A percentile compares a stretch with the other conserved stretches of the same genome.
phyloP scores from a whole-genome alignment of 1,139 yeast genomes.

The Yamadazyma mexicana region DNA sequence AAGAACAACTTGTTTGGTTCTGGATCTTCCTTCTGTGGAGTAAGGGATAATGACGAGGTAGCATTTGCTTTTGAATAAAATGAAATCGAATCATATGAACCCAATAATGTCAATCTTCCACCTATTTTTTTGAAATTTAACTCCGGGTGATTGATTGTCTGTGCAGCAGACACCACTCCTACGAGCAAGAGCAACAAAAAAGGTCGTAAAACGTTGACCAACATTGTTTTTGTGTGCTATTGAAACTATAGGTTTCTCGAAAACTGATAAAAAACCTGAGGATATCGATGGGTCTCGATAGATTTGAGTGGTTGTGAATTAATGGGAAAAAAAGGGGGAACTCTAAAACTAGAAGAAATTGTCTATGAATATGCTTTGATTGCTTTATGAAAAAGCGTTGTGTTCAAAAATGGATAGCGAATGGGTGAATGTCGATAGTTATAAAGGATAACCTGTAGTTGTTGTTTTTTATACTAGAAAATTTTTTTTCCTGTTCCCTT shows the following conservation, averaged over 20 bases:
- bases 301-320: no score
- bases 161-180: neutral
- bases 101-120: constrained; percentile 58
- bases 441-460: no score
- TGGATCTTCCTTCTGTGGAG: constrained; percentile 4
- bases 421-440: no score
- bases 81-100: constrained; percentile 63
- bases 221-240: neutral
- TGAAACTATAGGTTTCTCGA: no score
- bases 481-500: neutral
- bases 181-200: neutral
- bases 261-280: no score
- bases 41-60: constrained; percentile 23
- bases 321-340: no score
- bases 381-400: no score
- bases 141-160: constrained; percentile 20
- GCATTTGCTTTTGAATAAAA: constrained; percentile 56
- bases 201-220: constrained; percentile 1
- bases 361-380: neutral
- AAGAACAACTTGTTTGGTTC: constrained; percentile 26
- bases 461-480: constrained; percentile 1
- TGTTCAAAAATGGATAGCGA: neutral
- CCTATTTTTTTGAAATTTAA: constrained; percentile 35
- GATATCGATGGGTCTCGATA: no score
- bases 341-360: neutral